Evolutionary conservation across 1,284 basidiomycete genomes (phyloP).

Genomic region (Pseudozyma thailandica): DNA sequence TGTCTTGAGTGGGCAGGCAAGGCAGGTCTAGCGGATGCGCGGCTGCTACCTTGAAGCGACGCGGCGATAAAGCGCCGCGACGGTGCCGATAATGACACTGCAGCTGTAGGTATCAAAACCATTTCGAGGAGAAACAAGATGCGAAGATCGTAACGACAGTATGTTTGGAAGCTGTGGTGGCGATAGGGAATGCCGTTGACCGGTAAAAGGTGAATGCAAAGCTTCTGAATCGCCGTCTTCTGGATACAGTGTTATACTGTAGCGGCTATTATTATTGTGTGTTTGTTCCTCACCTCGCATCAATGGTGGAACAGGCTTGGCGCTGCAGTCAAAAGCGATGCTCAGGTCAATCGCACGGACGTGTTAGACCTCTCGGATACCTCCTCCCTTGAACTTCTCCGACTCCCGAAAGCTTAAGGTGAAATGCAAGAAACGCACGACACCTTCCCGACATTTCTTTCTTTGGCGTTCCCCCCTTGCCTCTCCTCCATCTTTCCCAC

Average conservation of each 20-base stretch:
- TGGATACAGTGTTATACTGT: neutral
- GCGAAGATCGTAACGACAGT: neutral
- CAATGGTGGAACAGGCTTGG: no score
- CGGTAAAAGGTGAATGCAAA: neutral
- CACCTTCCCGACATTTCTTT: neutral
- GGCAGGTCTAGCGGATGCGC: neutral
- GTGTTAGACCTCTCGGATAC: constrained; percentile 22
- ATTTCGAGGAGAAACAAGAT: neutral
- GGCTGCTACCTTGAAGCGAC: neutral
- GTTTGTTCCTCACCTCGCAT: no score
- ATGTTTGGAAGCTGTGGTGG: neutral
- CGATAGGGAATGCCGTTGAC: no score
- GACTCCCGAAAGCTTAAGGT: constrained; percentile 22
- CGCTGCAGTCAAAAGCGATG: no score
- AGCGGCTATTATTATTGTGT: no score
- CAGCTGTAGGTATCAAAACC: constrained; percentile 8
- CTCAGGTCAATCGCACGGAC: constrained; percentile 17
- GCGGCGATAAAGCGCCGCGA: constrained; percentile 12
- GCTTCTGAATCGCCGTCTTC: neutral
- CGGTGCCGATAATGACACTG: constrained; percentile 21
- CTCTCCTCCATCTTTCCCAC: neutral
- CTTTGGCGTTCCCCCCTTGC: neutral
- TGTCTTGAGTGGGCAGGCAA: neutral
- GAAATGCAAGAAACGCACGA: constrained; percentile 11
- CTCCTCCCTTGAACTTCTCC: neutral